Evolutionary conservation across 2,329 filamentous ascomycete species (phyloP).

Genomic region (Camillea tinctor): DNA sequence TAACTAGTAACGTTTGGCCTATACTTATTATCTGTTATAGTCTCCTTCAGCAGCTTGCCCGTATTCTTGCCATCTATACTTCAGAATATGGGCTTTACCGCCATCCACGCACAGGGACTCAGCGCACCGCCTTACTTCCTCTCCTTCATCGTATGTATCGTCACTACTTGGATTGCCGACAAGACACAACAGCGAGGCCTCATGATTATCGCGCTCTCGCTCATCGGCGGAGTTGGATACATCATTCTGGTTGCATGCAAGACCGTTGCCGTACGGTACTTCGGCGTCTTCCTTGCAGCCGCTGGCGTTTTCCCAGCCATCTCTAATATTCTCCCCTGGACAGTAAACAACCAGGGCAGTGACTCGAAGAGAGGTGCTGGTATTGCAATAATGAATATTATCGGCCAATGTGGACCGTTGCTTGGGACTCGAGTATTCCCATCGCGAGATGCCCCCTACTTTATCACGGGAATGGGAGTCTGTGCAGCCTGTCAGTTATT

Average conservation of each 20-base stretch:
- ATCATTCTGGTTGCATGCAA: constrained; percentile 59
- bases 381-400: constrained; percentile 59
- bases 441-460: constrained; percentile 35
- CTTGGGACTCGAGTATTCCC: constrained; percentile 66
- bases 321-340: constrained; percentile 68
- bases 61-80: constrained; percentile 65
- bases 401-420: constrained; percentile 61
- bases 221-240: constrained; percentile 62
- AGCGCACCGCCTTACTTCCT: constrained; percentile 70
- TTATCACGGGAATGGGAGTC: constrained; percentile 38
- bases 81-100: constrained; percentile 64
- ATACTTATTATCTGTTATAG: constrained; percentile 60
- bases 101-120: constrained; percentile 67
- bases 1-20: constrained; percentile 43
- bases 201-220: constrained; percentile 55
- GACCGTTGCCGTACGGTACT: constrained; percentile 37
- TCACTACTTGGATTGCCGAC: constrained; percentile 64
- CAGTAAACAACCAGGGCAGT: constrained; percentile 65
- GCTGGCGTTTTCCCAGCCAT: constrained; percentile 66
- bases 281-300: constrained; percentile 49
- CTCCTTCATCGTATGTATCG: constrained; percentile 62
- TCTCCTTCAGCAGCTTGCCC: constrained; percentile 64
- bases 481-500: constrained; percentile 29
- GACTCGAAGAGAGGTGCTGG: constrained; percentile 64
- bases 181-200: constrained; percentile 61